Percentiles rank a stretch among this genome's conserved stretches.
These are phyloP conservation scores for Quercus glauca DNA, from an alignment of 306 rosid genomes.

Conservation along the genomic window DNA sequence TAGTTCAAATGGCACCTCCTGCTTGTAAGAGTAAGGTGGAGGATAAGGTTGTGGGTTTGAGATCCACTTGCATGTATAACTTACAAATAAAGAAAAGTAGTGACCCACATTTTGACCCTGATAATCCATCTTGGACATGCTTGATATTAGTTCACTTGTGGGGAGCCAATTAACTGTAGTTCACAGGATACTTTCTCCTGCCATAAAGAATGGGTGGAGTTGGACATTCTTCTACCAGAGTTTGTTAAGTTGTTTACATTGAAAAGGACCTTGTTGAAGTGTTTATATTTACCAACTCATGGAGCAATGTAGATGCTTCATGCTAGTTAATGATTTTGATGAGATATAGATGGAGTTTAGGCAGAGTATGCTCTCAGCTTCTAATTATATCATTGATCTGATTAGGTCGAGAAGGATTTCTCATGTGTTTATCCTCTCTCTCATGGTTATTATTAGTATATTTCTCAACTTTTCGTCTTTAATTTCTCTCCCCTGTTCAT, in stretches of 20 bases:
- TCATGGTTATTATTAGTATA: not conserved
- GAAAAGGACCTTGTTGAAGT: not conserved
- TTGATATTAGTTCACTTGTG: no score
- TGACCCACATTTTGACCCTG: no score
- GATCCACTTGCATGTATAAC: no score
- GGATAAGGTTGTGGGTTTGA: no score
- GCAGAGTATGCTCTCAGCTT: not conserved
- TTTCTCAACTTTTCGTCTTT: not conserved
- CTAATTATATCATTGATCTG: not conserved
- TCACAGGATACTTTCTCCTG: no score
- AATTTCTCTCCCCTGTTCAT: not conserved
- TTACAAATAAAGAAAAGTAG: no score
- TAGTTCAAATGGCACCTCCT: no score
- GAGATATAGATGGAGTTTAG: not conserved
- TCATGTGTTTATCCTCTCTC: not conserved
- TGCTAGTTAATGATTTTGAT: not conserved
- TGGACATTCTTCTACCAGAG: not conserved
- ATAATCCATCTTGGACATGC: no score
- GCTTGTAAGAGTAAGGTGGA: no score
- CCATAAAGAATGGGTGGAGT: no score
- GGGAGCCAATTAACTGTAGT: no score
- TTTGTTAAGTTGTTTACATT: not conserved
- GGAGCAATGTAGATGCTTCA: not conserved
- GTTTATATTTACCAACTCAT: not conserved
- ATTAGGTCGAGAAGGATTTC: not conserved